A percentile compares a stretch with the other conserved stretches of the same genome.
Evolutionary conservation across 2,329 filamentous ascomycete genomes (phyloP).

Genomic region (Salinomyces thailandicus): DNA sequence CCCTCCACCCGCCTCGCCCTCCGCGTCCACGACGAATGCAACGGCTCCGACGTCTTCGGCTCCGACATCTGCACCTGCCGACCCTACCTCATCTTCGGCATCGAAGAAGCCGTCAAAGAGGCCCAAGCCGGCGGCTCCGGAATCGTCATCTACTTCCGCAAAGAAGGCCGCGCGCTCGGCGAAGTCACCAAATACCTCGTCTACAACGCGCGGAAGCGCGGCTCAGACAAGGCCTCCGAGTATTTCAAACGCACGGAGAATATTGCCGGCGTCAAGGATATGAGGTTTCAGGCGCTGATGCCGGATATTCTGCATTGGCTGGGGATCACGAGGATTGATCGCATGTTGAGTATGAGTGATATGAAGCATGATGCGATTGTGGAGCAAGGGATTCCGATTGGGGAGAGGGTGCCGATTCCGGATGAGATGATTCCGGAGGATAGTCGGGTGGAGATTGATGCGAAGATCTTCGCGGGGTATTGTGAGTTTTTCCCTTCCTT

Average conservation of each 20-base stretch:
- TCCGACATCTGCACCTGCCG: constrained; percentile 96
- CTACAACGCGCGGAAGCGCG: constrained; percentile 72
- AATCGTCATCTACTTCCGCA: constrained; percentile 97
- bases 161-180: constrained; percentile 86
- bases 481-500: constrained; percentile 42
- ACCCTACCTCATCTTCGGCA: constrained; percentile 91
- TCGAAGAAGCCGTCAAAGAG: constrained; percentile 94
- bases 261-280: constrained; percentile 89
- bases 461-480: constrained; percentile 86
- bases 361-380: constrained; percentile 91
- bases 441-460: constrained; percentile 95
- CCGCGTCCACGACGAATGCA: constrained; percentile 81
- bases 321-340: constrained; percentile 94
- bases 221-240: constrained; percentile 68
- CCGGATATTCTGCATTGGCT: constrained; percentile 89
- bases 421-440: constrained; percentile 90
- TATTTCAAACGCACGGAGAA: constrained; percentile 98
- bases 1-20: constrained; percentile 70
- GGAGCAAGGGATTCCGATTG: constrained; percentile 73
- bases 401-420: constrained; percentile 82
- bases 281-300: constrained; percentile 98
- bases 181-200: constrained; percentile 88
- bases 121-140: constrained; percentile 88
- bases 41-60: constrained; percentile 93
- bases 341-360: constrained; percentile 98